Evolutionary conservation across 2,329 filamentous ascomycete genomes (phyloP).

Genomic region (Sphaerulina musiva): DNA sequence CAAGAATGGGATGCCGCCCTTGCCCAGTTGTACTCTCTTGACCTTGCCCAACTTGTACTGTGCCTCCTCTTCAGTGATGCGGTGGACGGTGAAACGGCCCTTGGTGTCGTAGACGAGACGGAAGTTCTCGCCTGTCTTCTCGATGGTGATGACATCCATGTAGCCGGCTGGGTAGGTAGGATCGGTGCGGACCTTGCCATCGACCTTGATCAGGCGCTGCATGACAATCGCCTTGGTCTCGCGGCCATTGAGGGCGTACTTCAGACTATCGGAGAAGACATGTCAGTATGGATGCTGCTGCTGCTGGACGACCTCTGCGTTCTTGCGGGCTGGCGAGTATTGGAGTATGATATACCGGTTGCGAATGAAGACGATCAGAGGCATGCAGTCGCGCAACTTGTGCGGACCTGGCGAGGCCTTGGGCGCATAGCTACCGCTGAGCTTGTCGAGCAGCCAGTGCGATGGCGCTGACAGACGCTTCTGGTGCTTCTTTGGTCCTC

Average conservation of each 20-base stretch:
- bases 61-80: conserved; percentile 96
- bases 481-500: conserved; percentile 69
- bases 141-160: conserved; percentile 99
- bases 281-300: neutral
- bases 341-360: conserved; percentile 46
- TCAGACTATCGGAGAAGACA: conserved; percentile 57
- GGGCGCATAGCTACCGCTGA: conserved; percentile 71
- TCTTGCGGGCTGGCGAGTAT: too few species aligned
- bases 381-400: conserved; percentile 99
- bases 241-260: conserved; percentile 98
- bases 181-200: conserved; percentile 99
- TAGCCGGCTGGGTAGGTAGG: conserved; percentile 94
- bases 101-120: conserved; percentile 99
- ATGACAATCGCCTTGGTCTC: conserved; percentile 97
- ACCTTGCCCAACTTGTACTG: conserved; percentile 99
- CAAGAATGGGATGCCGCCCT: conserved; percentile 99
- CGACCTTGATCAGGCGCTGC: conserved; percentile 99
- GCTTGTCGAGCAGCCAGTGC: conserved; percentile 99
- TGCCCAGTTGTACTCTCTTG: conserved; percentile 98
- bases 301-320: neutral
- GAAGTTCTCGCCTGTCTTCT: conserved; percentile 99
- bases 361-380: conserved; percentile 96
- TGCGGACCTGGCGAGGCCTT: conserved; percentile 79
- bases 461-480: conserved; percentile 98
- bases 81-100: conserved; percentile 99